Evolutionary conservation across 1,139 yeast genomes (phyloP), one percentile per base, ranked within the genome.

Genomic region (Scheffersomyces parashehatae): DNA sequence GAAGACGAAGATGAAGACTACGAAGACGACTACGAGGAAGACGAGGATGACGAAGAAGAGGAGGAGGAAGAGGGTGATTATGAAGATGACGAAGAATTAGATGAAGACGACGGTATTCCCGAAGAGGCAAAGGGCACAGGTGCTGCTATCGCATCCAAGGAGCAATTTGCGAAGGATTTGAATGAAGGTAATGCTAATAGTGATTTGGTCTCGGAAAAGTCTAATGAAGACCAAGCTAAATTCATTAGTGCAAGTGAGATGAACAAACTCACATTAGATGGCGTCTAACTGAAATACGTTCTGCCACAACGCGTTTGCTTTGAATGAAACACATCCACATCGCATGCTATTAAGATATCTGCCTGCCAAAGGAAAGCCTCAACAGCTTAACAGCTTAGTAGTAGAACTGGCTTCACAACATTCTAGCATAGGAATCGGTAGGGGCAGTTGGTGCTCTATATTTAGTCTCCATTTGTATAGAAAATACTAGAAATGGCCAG

Each of bases 41-140:
- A 13, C 14, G 54, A 55, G 2, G 59, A 60, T n/a, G 62, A 56
- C 2, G 64, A 59, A 4, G 62, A 56, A 3, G 60, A 55, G 8
- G 61, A 56, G 1, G 62, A 53, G 2, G 60, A 50, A 5, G 65
- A 59, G n/a, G 66, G 58, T 4, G 63, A 51, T 3, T 62, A 59
- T 11, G 64, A 55, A 15, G 61, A 56, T 4, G 59, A 58, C 13
- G 58, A 52, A 6, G 26, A 20, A 20, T 8, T 20, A 3, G 59
- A 55, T 20, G 64, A 65, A n/a, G 57, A 55, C 2, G 55, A 50
- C 12, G 58, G 56, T 12, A 64, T 53, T 2, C 60, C 53, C 9
- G 55, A 54, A 13, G 62, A 59, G 12, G 54, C 51, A 11, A 62
- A 55, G 3, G 62, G 54, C 20, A 62, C 59, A n/a, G 26, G 7